phyloP scores from a whole-genome alignment of 2,329 filamentous ascomycete species.

The Exophiala sp. region DNA sequence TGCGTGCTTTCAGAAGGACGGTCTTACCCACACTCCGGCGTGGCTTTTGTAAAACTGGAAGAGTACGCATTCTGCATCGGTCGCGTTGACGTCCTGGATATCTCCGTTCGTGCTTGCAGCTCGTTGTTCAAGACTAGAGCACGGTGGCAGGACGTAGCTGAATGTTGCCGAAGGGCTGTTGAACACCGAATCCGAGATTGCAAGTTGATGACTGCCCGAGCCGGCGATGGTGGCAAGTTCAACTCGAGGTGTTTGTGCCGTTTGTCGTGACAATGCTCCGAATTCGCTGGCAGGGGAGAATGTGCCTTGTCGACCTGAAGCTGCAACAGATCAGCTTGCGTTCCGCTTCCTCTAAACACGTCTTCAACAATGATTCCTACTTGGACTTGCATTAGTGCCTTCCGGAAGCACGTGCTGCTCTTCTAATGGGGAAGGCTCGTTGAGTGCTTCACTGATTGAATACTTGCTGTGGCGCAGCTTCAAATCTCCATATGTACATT shows the following conservation, averaged over 20 bases:
- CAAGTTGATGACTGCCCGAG: not conserved
- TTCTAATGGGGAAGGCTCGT: too few species aligned
- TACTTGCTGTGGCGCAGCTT: not conserved
- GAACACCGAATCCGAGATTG: not conserved
- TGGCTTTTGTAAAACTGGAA: not conserved
- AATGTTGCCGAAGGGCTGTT: not conserved
- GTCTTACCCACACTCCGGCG: not conserved
- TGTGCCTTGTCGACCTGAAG: too few species aligned
- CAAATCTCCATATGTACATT: not conserved
- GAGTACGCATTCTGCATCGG: not conserved
- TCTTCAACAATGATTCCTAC: too few species aligned
- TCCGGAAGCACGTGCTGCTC: too few species aligned
- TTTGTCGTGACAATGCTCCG: too few species aligned
- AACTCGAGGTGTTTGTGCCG: too few species aligned
- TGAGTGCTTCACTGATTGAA: not conserved
- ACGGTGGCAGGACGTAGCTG: not conserved
- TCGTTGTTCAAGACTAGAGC: not conserved
- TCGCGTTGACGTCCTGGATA: not conserved
- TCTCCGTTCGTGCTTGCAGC: not conserved
- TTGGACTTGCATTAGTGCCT: too few species aligned
- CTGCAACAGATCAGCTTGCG: too few species aligned
- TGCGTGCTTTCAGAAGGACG: too few species aligned
- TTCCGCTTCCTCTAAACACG: too few species aligned
- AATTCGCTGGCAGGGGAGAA: too few species aligned
- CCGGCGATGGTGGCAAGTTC: not conserved